Percentiles rank a stretch among this genome's conserved stretches.
Evolutionary conservation across 192 early-diverging fungal species (phyloP).

Genomic region (Kappamyces sp.): DNA sequence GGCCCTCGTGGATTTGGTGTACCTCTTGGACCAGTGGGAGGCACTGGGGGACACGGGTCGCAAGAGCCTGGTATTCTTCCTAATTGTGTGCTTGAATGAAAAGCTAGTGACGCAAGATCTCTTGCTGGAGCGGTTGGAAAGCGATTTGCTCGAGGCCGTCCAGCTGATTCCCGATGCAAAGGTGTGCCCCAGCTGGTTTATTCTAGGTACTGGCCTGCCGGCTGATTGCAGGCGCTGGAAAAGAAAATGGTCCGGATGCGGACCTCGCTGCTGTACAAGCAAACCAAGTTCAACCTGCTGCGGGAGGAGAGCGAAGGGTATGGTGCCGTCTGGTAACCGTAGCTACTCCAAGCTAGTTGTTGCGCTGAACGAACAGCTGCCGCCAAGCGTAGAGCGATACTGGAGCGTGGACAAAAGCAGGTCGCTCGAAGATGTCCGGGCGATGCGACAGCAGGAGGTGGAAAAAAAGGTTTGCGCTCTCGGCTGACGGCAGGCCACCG

Average conservation of each 20-base stretch:
- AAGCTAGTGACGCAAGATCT: too few relatives aligned
- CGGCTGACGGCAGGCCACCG: not conserved
- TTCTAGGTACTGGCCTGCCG: too few relatives aligned
- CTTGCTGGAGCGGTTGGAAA: too few relatives aligned
- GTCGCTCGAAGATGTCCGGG: conserved; percentile 1
- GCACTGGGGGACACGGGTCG: too few relatives aligned
- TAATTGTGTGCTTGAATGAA: too few relatives aligned
- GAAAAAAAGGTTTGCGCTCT: conserved; percentile 4
- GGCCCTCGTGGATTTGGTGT: too few relatives aligned
- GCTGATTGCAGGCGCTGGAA: conserved; percentile 11
- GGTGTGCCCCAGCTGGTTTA: too few relatives aligned
- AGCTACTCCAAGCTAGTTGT: conserved; percentile 54
- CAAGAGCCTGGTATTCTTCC: too few relatives aligned
- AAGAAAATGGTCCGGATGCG: conserved; percentile 48
- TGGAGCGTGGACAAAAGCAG: conserved; percentile 10
- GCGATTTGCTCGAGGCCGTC: too few relatives aligned
- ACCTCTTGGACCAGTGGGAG: too few relatives aligned
- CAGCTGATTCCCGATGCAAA: too few relatives aligned
- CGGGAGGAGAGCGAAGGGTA: conserved; percentile 79
- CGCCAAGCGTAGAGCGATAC: conserved; percentile 18
- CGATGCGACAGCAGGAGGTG: conserved; percentile 13
- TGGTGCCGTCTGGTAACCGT: not conserved
- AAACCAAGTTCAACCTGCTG: conserved; percentile 76
- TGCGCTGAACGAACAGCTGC: conserved; percentile 41
- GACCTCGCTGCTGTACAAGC: conserved; percentile 59